phyloP scores from a whole-genome alignment of 1,139 yeast species.

The Suhomyces atakaporum region DNA sequence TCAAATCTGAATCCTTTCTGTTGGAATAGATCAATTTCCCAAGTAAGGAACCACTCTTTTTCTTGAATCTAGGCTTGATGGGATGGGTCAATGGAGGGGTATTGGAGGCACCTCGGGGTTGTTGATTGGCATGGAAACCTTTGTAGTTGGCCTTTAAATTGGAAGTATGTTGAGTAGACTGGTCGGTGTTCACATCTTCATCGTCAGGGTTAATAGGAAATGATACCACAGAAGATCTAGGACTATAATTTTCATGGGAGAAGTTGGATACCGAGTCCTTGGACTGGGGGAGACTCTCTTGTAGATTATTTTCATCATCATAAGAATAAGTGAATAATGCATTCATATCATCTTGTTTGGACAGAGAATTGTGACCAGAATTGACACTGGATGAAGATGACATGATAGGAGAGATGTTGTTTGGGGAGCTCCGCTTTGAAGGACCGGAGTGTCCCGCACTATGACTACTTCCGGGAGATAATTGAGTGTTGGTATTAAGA shows the following conservation, averaged over 20 bases:
- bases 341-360: constrained; percentile 9
- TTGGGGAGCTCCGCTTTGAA: constrained; percentile 11
- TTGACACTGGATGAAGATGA: constrained; percentile 10
- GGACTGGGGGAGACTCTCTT: constrained; percentile 1
- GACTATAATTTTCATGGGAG: constrained; percentile 18
- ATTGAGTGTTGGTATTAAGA: constrained; percentile 1
- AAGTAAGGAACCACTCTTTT: constrained; percentile 45
- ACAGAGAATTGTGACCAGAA: constrained; percentile 2
- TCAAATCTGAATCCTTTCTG: constrained; percentile 38
- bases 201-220: constrained; percentile 11
- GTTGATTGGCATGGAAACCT: constrained; percentile 51
- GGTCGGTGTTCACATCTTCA: constrained; percentile 1
- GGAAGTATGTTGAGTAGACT: constrained; percentile 3
- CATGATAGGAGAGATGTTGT: constrained; percentile 14
- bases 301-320: constrained; percentile 10
- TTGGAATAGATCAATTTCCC: constrained; percentile 50
- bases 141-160: constrained; percentile 36
- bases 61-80: constrained; percentile 49
- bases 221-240: constrained; percentile 20
- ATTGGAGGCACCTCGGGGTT: constrained; percentile 29
- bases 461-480: constrained; percentile 6
- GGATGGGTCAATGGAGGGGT: constrained; percentile 55
- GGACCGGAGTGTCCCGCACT: constrained; percentile 1
- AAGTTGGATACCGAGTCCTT: constrained; percentile 3
- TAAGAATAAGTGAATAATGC: constrained; percentile 15